phyloP scores from a whole-genome alignment of 352 stramenopile species.

The Stramenopiles sp. region DNA sequence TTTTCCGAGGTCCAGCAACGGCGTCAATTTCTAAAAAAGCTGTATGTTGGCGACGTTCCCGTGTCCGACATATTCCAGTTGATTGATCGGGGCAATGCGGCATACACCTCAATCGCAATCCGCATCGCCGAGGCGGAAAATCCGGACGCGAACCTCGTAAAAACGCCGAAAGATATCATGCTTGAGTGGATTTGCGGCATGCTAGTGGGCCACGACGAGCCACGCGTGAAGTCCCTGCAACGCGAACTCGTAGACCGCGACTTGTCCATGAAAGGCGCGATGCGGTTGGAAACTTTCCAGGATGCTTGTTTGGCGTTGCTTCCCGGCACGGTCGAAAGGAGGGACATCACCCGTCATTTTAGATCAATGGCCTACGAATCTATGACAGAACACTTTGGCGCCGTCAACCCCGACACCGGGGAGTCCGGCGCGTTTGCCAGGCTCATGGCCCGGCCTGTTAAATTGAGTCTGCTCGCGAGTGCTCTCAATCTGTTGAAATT shows the following conservation, averaged over 20 bases:
- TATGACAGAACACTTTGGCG: neutral
- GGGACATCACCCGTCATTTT: neutral
- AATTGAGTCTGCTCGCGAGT: neutral
- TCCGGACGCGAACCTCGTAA: neutral
- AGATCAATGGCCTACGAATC: neutral
- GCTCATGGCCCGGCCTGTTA: neutral
- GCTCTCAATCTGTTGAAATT: neutral
- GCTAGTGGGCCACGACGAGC: neutral
- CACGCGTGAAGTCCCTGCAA: neutral
- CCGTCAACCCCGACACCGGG: neutral
- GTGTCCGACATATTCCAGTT: neutral
- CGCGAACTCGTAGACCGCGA: neutral
- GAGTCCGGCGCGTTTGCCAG: neutral
- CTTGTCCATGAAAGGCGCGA: neutral
- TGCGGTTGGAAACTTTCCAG: neutral
- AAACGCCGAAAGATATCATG: neutral
- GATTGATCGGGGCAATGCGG: neutral
- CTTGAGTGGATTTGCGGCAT: neutral
- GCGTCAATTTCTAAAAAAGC: neutral
- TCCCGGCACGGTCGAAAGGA: neutral
- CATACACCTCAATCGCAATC: neutral
- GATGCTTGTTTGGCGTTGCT: neutral
- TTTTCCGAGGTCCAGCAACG: neutral
- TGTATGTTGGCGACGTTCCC: neutral
- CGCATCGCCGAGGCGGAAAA: too few relatives aligned